phyloP scores from a whole-genome alignment of 2,329 filamentous ascomycete genomes.

The Lasiodiplodia gonubiensis region DNA sequence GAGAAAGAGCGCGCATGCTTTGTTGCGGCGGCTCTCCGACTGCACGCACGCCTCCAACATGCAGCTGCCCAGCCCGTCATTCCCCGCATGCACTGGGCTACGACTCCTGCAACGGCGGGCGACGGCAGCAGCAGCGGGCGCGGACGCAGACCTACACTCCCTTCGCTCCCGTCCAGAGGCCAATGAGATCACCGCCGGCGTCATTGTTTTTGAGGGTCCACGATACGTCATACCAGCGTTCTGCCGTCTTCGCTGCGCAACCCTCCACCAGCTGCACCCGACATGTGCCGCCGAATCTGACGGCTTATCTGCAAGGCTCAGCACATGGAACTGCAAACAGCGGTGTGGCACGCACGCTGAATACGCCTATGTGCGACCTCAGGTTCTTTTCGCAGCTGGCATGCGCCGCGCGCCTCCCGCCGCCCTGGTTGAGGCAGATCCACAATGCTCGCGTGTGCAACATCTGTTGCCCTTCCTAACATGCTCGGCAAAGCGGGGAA shows the following conservation, averaged over 20 bases:
- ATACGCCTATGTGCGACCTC: not conserved
- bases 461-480: not conserved
- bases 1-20: slow-evolving; percentile 20
- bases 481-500: not conserved
- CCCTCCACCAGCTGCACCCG: not conserved
- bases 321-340: slow-evolving; percentile 2
- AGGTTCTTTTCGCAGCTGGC: not conserved
- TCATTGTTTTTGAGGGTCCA: slow-evolving; percentile 22
- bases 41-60: not conserved
- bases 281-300: not conserved
- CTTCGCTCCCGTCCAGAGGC: slow-evolving; percentile 16
- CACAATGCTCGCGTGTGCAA: not conserved
- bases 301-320: not conserved
- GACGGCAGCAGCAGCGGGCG: not conserved
- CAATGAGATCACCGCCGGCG: slow-evolving; percentile 9
- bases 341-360: slow-evolving; percentile 13
- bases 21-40: slow-evolving; percentile 7
- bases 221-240: slow-evolving; percentile 15
- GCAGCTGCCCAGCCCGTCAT: slow-evolving; percentile 8
- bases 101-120: not conserved
- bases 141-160: not conserved
- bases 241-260: not conserved
- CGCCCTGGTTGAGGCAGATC: not conserved
- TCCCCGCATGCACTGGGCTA: slow-evolving; percentile 4
- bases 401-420: slow-evolving; percentile 8